Base-by-base conservation (phyloP, 768 basidiomycete species). In the Lactifluus subvellereus region DNA sequence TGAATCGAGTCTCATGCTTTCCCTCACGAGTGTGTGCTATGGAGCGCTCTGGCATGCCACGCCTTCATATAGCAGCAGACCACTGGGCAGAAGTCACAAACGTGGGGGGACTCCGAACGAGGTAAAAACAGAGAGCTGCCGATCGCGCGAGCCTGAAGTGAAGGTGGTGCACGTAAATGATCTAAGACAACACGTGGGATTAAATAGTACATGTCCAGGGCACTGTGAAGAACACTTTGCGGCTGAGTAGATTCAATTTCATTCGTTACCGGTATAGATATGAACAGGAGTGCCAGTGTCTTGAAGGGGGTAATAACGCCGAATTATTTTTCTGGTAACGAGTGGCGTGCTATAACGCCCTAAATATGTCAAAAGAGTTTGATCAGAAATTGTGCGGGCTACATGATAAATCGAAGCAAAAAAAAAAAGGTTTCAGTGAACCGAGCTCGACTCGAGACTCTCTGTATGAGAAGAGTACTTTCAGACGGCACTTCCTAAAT, bases 401-500 rank as follows among this genome's bases (percentile, higher is more conserved):
- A 37, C 30, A 54, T 37, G 27, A 49, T 9, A 35, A 64, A 27
- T 45, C 16, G n/a, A 48, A 30, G 53, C 22, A 6, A 16, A 52
- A 33, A 54, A 54, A 53, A 35, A 52, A 37, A 33, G 30, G 4
- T 14, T 14, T 66, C 66, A 66, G 66, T 65, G 66, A 66, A 66
- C 66, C 66, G 66, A 66, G 66, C 49, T 66, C 66, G 63, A 66
- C 66, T 60, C 30, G 32, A 53, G 51, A 40, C 6, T 27, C 57
- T 38, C 55, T 40, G 22, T 11, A 40, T 40, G 55, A 56, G 43
- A 57, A 14, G 32, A 47, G 18, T 1, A 60, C 16, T 16, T 66
- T 66, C 66, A 48, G 66, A 66, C 66, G 66, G 66, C 66, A 67
- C 66, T 67, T 67, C 66, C 66, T 67, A 67, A 67, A 61, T 55